Evolutionary conservation across 495 filamentous ascomycete species (phyloP), one percentile per base, ranked within the genome.

Genomic region (Aeminium ludgeri): DNA sequence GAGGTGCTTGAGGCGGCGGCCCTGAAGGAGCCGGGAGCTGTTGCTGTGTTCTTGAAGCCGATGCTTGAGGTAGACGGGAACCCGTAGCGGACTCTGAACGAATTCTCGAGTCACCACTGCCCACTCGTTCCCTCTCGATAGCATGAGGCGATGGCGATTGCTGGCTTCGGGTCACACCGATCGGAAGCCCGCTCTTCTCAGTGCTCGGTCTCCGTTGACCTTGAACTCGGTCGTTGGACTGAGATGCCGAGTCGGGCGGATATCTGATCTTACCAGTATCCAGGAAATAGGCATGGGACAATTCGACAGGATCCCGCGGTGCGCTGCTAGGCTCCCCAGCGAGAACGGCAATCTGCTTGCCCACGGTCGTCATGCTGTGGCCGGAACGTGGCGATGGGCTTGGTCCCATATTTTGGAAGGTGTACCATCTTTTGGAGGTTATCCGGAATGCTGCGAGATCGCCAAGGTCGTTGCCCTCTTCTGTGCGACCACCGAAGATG

Each of bases 401-500:
- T 1, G 84, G 87, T 0, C 91, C 91, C 91, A 99, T 99, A 52
- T 99, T 99, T 54, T 96, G 91, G 62, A 99, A 99, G 10, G 87
- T 96, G 55, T 95, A 99, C 91, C 91, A 99, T 29, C 91, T 77
- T 41, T 80, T 75, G 5, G 82, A 80, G 1, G 78, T 73, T 46
- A 99, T 96, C 17, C 86, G 74, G 62, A 99, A 99, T 1, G 91
- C 89, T 1, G 91, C 87, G 34, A 99, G 61, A 58, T 99, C 91
- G 16, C 89, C 91, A 15, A 96, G 63, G 55, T 96, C 91, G 20
- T 74, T 68, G 0, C 91, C 91, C 37, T 92, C 83, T 52, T 94
- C 81, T 3, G 82, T 92, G 34, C 91, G 78, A n/a, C 91, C 91
- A 46, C 91, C 91, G 55, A 99, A 99, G 41, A 96, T 80, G 59